Percentiles rank a stretch among this genome's conserved stretches.
These are phyloP conservation scores for Podila clonocystis DNA, from an alignment of 192 early-diverging fungal species.

Conservation along the genomic window DNA sequence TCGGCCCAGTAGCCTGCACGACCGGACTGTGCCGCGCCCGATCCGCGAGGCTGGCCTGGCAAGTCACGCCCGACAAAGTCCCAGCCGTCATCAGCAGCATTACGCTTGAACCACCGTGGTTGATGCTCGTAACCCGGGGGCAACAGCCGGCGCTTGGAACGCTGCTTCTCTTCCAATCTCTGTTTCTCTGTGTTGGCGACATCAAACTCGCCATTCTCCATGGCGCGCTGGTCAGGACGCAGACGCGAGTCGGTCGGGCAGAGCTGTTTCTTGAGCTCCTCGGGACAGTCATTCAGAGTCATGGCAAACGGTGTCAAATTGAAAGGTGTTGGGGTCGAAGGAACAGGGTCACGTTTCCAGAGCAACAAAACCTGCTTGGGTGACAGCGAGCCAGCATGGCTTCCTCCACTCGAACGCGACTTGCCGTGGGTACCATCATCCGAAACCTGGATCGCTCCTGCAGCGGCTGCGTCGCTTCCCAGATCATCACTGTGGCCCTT, in stretches of 20 bases:
- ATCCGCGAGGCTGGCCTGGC: constrained; percentile 69
- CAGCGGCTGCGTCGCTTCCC: constrained; percentile 54
- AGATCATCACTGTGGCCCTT: constrained; percentile 49
- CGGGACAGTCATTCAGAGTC: constrained; percentile 77
- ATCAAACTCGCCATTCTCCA: constrained; percentile 87
- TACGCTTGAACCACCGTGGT: constrained; percentile 84
- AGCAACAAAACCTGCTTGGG: constrained; percentile 63
- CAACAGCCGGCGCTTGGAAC: constrained; percentile 65
- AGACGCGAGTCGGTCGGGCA: constrained; percentile 87
- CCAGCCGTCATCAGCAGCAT: constrained; percentile 52
- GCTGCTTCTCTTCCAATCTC: constrained; percentile 79
- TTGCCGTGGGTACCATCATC: constrained; percentile 15
- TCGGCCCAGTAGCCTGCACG: constrained; percentile 78
- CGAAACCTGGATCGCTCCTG: constrained; percentile 29
- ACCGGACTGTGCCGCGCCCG: constrained; percentile 75
- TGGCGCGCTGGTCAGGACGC: constrained; percentile 85
- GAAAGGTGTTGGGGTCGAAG: constrained; percentile 65
- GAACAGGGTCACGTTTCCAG: constrained; percentile 70
- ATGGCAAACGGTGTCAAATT: constrained; percentile 82
- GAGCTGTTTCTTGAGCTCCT: constrained; percentile 64
- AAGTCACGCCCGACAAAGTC: constrained; percentile 47
- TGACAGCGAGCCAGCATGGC: constrained; percentile 40
- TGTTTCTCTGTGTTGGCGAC: constrained; percentile 79
- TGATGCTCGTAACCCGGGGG: constrained; percentile 62
- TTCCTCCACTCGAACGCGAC: constrained; percentile 13